Percentiles rank a stretch among this genome's conserved stretches.
phyloP scores from a whole-genome alignment of 495 filamentous ascomycete genomes.

The Daldinia childiae region DNA sequence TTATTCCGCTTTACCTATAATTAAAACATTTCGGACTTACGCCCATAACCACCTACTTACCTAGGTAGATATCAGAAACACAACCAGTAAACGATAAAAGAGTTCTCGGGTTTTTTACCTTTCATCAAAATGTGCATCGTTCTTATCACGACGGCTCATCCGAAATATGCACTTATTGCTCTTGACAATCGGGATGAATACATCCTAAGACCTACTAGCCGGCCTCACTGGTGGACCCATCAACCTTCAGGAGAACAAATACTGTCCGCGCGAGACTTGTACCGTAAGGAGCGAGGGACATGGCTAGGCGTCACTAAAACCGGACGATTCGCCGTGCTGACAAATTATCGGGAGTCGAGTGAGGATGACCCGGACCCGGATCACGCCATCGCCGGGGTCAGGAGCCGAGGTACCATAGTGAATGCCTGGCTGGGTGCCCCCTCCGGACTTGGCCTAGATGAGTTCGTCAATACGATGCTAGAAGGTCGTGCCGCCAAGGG shows the following conservation, averaged over 20 bases:
- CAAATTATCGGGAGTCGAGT: constrained; percentile 89
- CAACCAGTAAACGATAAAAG: not conserved
- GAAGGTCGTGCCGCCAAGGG: constrained; percentile 70
- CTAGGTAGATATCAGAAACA: not conserved
- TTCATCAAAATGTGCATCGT: constrained; percentile 86
- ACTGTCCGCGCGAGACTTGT: constrained; percentile 61
- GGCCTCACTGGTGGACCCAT: constrained; percentile 81
- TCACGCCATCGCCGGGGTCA: constrained; percentile 64
- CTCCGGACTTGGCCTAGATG: constrained; percentile 57
- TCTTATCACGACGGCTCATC: constrained; percentile 88
- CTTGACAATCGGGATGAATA: constrained; percentile 97
- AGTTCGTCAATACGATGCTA: constrained; percentile 77
- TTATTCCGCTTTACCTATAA: not conserved
- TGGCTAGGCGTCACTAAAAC: constrained; percentile 91
- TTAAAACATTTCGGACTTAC: not conserved
- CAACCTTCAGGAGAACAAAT: constrained; percentile 52
- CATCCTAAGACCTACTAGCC: constrained; percentile 85
- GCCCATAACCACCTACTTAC: not conserved
- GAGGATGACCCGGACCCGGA: constrained; percentile 54
- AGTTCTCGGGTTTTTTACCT: not conserved
- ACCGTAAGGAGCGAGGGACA: constrained; percentile 72
- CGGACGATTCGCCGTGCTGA: constrained; percentile 88
- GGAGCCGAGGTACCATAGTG: constrained; percentile 84
- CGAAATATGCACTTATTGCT: constrained; percentile 86
- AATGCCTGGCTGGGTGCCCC: constrained; percentile 80